Base-by-base conservation (phyloP, 768 basidiomycete species). In the Boletus huronensis region DNA sequence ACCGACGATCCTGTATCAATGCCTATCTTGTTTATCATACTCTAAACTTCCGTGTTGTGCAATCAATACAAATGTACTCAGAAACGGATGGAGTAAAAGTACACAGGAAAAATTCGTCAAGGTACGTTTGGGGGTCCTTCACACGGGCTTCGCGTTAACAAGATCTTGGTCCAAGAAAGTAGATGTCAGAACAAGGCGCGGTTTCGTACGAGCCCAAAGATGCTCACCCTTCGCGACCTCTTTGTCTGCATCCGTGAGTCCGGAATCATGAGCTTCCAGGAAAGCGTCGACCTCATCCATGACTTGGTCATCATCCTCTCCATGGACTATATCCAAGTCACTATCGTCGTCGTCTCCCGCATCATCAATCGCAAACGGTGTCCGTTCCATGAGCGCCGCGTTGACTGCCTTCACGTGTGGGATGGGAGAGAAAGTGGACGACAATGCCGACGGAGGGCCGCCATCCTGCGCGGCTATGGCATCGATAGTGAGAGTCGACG, bases 261-360 rank as follows among this genome's bases (percentile, higher is more conserved):
- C 90, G 7, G 88, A 84, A 72, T 93, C 94, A 68, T 98, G 90
- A 3, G 91, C 94, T 64, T 97, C 93, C 41, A 98, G 76, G 80
- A 96, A 96, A 0, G 93, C 93, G 65, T 96, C 93, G 51, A 94
- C 90, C 79, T 96, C 94, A 64, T 95, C 91, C 85, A 98, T 81
- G 44, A 95, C 91, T 53, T 83, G 83, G 58, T 87, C 85, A 52
- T 87, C 85, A 43, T 82, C 84, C 47, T 78, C 82, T 14, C 74
- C 75, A 26, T 82, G 83, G 6, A 78, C 82, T 28, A 74, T 72
- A 8, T 73, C 75, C 7, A 80, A 72, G 68, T 84, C 73, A 67
- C 86, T 72, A 11, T 90, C 88, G 0, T 85, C 86, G 26, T 88
- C 66, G 11, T 67, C 67, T 49, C 85, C 87, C 4, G 87, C 91